Conservation (phyloP, 257 asterid species). For the Striga asiatica region DNA sequence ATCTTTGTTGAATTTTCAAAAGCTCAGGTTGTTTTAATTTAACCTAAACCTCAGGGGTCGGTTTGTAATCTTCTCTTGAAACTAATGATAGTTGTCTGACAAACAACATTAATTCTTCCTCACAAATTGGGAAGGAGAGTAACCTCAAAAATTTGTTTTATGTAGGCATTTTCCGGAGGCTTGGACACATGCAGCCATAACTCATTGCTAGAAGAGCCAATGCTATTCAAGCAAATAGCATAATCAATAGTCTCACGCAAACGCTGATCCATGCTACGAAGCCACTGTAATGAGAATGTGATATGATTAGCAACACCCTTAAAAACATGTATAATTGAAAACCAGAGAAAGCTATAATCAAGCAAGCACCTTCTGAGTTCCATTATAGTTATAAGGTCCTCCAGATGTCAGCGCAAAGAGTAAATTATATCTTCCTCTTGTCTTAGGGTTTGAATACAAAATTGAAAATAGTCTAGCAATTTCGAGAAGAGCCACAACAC, state of each 20-base stretch:
- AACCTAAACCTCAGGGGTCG: too few relatives aligned
- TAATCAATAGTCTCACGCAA: constrained; percentile 71
- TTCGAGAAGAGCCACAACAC: constrained; percentile 71
- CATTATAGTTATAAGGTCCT: constrained; percentile 79
- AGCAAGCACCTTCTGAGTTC: constrained; percentile 62
- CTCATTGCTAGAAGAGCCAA: constrained; percentile 49
- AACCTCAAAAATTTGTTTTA: constrained; percentile 78
- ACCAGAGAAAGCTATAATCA: neutral
- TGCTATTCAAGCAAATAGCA: constrained; percentile 82
- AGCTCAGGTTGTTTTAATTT: too few relatives aligned
- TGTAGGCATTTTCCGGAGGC: constrained; percentile 67
- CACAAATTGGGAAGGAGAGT: neutral
- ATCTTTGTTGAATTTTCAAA: too few relatives aligned
- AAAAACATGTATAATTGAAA: neutral
- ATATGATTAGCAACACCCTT: constrained; percentile 5
- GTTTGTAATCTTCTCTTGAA: too few relatives aligned
- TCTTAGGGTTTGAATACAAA: constrained; percentile 64
- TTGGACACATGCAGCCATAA: constrained; percentile 76
- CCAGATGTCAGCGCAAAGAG: constrained; percentile 82
- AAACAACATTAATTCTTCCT: neutral
- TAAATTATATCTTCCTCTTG: constrained; percentile 71
- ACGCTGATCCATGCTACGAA: constrained; percentile 69
- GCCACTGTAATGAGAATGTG: constrained; percentile 47
- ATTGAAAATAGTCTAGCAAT: constrained; percentile 72
- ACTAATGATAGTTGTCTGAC: neutral